phyloP scores from a whole-genome alignment of 2,329 filamentous ascomycete genomes.

The Neofusicoccum laricinum region DNA sequence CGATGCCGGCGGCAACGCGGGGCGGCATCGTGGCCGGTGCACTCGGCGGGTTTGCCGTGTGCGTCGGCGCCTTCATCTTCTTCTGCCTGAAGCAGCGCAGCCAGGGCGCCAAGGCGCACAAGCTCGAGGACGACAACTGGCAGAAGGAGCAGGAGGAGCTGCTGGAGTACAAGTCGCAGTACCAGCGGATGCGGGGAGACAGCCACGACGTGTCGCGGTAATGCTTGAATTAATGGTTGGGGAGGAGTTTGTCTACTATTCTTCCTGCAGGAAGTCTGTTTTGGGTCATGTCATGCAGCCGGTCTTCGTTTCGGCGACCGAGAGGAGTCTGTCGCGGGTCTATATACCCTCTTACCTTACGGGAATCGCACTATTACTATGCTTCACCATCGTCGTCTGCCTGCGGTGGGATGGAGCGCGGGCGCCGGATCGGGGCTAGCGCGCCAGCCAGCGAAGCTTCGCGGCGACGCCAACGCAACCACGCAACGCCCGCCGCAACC shows the following conservation, averaged over 20 bases:
- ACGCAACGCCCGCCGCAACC: background rate
- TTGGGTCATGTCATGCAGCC: constrained; percentile 11
- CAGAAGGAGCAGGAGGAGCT: constrained; percentile 30
- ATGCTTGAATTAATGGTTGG: background rate
- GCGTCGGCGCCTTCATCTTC: constrained; percentile 29
- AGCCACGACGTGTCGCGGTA: constrained; percentile 7
- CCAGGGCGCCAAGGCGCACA: constrained; percentile 32
- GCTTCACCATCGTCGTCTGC: background rate
- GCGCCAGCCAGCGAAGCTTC: background rate
- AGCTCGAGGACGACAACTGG: constrained; percentile 30
- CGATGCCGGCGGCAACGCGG: constrained; percentile 31
- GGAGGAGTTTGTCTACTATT: constrained; percentile 12
- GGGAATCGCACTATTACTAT: background rate
- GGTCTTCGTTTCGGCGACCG: background rate
- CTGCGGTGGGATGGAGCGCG: no score
- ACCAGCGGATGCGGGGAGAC: constrained; percentile 7
- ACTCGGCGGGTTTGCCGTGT: constrained; percentile 27
- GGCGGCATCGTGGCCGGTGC: constrained; percentile 29
- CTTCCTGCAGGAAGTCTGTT: constrained; percentile 5
- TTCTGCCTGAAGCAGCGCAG: constrained; percentile 40
- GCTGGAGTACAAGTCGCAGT: constrained; percentile 18
- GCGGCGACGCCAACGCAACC: background rate
- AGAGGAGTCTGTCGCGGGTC: constrained; percentile 14
- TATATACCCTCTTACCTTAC: constrained; percentile 10
- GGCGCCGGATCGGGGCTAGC: background rate